A percentile compares a stretch with the other conserved stretches of the same genome.
Conservation (phyloP, 129 eudicot genomes). For the Lactuca saligna region DNA sequence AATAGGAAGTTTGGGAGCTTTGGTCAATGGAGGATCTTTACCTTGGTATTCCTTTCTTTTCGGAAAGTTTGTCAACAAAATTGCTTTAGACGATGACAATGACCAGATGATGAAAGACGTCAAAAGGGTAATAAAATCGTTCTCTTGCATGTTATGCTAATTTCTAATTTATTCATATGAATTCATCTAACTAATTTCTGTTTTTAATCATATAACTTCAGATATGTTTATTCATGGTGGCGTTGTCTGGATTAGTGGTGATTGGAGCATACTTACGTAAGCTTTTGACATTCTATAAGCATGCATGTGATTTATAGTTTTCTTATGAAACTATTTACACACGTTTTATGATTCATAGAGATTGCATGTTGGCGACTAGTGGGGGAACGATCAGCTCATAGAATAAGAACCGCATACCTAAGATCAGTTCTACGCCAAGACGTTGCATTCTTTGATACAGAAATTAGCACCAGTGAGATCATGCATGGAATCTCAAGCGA, state of each 20-base stretch:
- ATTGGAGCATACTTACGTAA: constrained; percentile 87
- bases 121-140: constrained; percentile 32
- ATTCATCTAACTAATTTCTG: constrained; percentile 7
- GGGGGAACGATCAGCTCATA: constrained; percentile 80
- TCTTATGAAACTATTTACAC: background rate
- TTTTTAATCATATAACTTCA: constrained; percentile 31
- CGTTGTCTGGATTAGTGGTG: constrained; percentile 56
- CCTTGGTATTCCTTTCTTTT: constrained; percentile 82
- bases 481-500: constrained; percentile 95
- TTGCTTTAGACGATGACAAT: constrained; percentile 47
- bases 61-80: constrained; percentile 73
- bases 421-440: constrained; percentile 76
- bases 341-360: constrained; percentile 41
- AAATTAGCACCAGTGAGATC: constrained; percentile 67
- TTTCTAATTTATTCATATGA: background rate
- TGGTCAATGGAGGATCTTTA: constrained; percentile 78
- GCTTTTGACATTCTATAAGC: background rate
- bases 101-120: constrained; percentile 66
- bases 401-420: constrained; percentile 75
- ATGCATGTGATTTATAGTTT: background rate
- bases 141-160: background rate
- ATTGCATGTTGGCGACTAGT: constrained; percentile 82
- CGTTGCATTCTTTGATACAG: constrained; percentile 68
- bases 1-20: constrained; percentile 70
- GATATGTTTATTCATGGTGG: constrained; percentile 71